Evolutionary conservation across 2,329 filamentous ascomycete species (phyloP), one percentile per base, ranked within the genome.

Genomic region (Ustulina deusta): DNA sequence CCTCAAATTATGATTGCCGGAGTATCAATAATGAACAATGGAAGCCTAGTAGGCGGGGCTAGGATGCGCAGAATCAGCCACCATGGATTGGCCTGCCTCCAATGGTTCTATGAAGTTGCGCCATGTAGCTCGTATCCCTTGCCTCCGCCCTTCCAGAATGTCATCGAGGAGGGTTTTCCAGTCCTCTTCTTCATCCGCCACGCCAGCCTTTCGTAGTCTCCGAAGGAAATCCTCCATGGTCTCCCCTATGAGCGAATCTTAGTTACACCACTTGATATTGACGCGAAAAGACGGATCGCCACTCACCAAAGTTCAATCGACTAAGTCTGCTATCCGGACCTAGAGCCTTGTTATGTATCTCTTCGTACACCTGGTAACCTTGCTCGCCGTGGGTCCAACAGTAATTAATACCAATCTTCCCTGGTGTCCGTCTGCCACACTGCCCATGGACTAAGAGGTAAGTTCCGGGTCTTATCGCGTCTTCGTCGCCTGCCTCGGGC

Each of bases 241-340:
- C n/a, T 46, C n/a, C 42, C 42, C 42, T 46, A 22, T 6, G 10
- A 22, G 3, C n/a, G 20, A 46, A 46, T 3, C 1, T 46, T 11
- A 46, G n/a, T 46, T 46, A 9, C 7, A 46, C n/a, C n/a, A 22
- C 42, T 46, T 32, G 2, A 22, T 22, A 22, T 20, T 22, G 7
- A 46, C 22, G 20, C 1, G 3, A 22, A 46, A 10, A 11, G 9
- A 11, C 10, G n/a, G 29, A 32, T 32, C 4, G 7, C 29, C 29
- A 32, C n/a, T 46, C 22, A 46, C 42, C 42, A 46, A 46, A 46
- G n/a, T 46, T 46, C 20, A 46, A n/a, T 22, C 42, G 9, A n/a
- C n/a, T 11, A 22, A 46, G 42, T 22, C 9, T 46, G n/a, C 6
- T 22, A 11, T 20, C 20, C n/a, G 42, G 42, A 1, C 42, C 42